These are phyloP conservation scores for Acmispon strigosus DNA, from an alignment of 306 rosid genomes.

Conservation along the genomic window DNA sequence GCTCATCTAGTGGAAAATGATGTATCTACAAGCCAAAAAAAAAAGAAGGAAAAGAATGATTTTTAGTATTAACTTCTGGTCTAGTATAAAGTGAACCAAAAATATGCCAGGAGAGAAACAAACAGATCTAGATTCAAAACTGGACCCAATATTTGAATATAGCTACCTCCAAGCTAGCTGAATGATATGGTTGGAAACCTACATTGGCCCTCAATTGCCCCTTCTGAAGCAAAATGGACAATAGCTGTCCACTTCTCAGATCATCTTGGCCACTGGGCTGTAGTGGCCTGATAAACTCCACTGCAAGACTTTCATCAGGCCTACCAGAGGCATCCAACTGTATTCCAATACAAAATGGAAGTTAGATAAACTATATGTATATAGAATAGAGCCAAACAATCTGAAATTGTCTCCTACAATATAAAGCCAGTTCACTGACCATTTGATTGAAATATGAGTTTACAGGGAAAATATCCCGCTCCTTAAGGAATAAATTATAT, in stretches of 20 bases:
- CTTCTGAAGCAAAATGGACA: conserved; percentile 71
- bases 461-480: not conserved
- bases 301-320: conserved; percentile 80
- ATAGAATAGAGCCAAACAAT: not conserved
- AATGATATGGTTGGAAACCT: conserved; percentile 59
- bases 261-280: conserved; percentile 50
- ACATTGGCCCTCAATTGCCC: conserved; percentile 70
- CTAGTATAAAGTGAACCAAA: not conserved
- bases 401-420: conserved; percentile 6
- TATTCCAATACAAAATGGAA: conserved; percentile 22
- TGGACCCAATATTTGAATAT: conserved; percentile 7
- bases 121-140: conserved; percentile 11
- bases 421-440: not conserved
- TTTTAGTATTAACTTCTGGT: not conserved
- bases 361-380: conserved; percentile 6
- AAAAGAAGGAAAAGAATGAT: not conserved
- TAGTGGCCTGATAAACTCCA: conserved; percentile 69
- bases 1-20: conserved; percentile 77
- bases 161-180: conserved; percentile 87
- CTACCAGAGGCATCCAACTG: conserved; percentile 90
- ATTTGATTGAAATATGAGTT: not conserved
- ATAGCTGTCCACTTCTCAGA: conserved; percentile 42
- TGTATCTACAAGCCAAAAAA: conserved; percentile 42
- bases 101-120: conserved; percentile 15
- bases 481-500: not conserved